These are phyloP conservation scores for Fagopyrum homotropicum DNA, from an alignment of 148 eudicot genomes.

Conservation along the genomic window DNA sequence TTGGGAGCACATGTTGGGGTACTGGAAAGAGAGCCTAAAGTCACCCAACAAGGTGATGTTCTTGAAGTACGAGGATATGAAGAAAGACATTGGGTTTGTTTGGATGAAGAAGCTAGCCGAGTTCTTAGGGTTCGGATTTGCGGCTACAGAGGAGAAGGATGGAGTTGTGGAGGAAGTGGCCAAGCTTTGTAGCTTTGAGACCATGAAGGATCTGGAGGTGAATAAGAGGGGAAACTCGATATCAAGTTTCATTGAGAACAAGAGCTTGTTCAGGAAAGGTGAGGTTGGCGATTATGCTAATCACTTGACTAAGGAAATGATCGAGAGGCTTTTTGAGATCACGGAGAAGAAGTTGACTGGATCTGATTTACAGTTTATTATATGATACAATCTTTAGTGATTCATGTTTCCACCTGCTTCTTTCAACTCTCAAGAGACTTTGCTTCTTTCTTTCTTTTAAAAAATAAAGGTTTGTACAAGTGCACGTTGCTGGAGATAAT, in stretches of 20 bases:
- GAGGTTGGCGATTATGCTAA: slow-evolving; percentile 36
- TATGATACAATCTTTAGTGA: neutral
- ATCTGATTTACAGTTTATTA: slow-evolving; percentile 16
- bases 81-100: slow-evolving; percentile 15
- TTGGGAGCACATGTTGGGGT: slow-evolving; percentile 13
- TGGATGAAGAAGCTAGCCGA: slow-evolving; percentile 23
- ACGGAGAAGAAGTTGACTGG: slow-evolving; percentile 26
- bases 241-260: slow-evolving; percentile 17
- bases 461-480: too few relatives aligned
- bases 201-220: slow-evolving; percentile 22
- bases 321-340: slow-evolving; percentile 13
- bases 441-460: too few relatives aligned
- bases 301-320: slow-evolving; percentile 27
- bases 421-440: too few relatives aligned
- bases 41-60: slow-evolving; percentile 43
- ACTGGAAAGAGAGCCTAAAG: slow-evolving; percentile 33
- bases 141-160: slow-evolving; percentile 19
- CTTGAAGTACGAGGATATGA: slow-evolving; percentile 35
- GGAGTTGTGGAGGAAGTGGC: slow-evolving; percentile 22
- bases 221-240: slow-evolving; percentile 27
- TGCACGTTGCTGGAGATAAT: too few relatives aligned
- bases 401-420: neutral
- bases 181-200: slow-evolving; percentile 29
- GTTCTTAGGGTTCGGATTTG: slow-evolving; percentile 23
- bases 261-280: slow-evolving; percentile 35